phyloP scores from a whole-genome alignment of 345 rosid genomes.

The Kernera saxatilis region DNA sequence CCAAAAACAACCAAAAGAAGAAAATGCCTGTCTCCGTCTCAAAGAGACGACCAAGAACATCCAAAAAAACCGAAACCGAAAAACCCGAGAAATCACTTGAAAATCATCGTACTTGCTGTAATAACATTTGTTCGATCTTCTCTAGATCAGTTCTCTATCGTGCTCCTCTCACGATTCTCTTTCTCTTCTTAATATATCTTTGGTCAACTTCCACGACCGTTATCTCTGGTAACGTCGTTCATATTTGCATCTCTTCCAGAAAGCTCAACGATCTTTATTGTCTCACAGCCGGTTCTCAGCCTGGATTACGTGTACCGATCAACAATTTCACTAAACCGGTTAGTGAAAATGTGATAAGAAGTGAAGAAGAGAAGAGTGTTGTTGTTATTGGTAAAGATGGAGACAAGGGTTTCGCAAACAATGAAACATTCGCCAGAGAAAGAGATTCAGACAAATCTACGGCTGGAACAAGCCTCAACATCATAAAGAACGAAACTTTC shows the following conservation, averaged over 20 bases:
- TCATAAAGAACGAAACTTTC: slow-evolving; percentile 14
- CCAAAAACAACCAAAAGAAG: neutral
- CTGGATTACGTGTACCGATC: slow-evolving; percentile 37
- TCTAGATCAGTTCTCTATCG: slow-evolving; percentile 37
- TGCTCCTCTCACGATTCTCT: slow-evolving; percentile 41
- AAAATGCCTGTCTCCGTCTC: slow-evolving; percentile 54
- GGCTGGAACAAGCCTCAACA: neutral
- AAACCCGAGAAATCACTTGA: neutral
- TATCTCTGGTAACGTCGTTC: slow-evolving; percentile 61
- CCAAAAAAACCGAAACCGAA: slow-evolving; percentile 31
- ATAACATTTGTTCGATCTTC: slow-evolving; percentile 25
- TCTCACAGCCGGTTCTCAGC: slow-evolving; percentile 75
- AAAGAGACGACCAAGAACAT: slow-evolving; percentile 41
- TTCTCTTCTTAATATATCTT: slow-evolving; percentile 42
- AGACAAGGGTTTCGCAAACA: neutral
- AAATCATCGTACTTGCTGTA: slow-evolving; percentile 12
- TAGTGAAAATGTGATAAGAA: slow-evolving; percentile 10
- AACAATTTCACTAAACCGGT: slow-evolving; percentile 9
- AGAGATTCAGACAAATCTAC: neutral
- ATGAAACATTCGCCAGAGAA: neutral
- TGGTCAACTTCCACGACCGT: slow-evolving; percentile 79
- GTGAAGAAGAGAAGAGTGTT: slow-evolving; percentile 5
- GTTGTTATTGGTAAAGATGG: slow-evolving; percentile 7
- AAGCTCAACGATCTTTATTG: slow-evolving; percentile 75
- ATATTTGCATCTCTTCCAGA: slow-evolving; percentile 67